Base-by-base conservation (phyloP, 164 flowering plant species). In the Kingdonia uniflora region DNA sequence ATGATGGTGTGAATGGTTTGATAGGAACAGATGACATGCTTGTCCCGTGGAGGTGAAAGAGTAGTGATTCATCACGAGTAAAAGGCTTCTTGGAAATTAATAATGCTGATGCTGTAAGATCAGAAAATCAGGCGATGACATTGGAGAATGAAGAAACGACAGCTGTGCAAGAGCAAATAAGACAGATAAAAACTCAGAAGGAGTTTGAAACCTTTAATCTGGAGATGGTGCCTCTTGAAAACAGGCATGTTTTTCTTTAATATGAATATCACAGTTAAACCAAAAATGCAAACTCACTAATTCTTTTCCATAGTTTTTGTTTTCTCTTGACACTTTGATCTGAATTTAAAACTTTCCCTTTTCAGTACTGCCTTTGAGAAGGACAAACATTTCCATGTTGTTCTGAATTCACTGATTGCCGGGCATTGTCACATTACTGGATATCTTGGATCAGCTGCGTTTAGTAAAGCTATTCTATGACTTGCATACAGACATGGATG, bases 391-490 rank as follows among this genome's bases (percentile, higher is more conserved):
- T 92, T 92, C 69, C 91, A 92, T 67, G 95, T 92, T 52, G 95
- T 86, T 55, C 58, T 88, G 48, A 92, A 92, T 65, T 92, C 99
- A 2, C 96, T 92, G 24, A 73, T 92, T 65, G 99, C 99, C 63
- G 96, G 99, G 56, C 84, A 95, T 40, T 92, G 87, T 73, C 99
- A 92, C 79, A 95, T 92, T 45, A 92, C 99, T 26, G 99, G 85
- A 65, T 92, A 88, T 75, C 88, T 92, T 64, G 99, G 99, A 58
- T 92, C 99, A 25, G 99, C 99, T 61, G 99, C 99, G 61, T 92
- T 92, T 61, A 92, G 99, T 65, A 92, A 92, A 70, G 99, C 99
- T 57, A 86, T 92, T 60, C 99, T 88, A 92, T 73, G 99, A 92
- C 66, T 71, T 92, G 58, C 96, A 92, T 58, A 92, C 96, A 25